These are phyloP conservation scores for Cyberlindnera xylosilytica DNA, from an alignment of 805 yeast species.

Conservation along the genomic window DNA sequence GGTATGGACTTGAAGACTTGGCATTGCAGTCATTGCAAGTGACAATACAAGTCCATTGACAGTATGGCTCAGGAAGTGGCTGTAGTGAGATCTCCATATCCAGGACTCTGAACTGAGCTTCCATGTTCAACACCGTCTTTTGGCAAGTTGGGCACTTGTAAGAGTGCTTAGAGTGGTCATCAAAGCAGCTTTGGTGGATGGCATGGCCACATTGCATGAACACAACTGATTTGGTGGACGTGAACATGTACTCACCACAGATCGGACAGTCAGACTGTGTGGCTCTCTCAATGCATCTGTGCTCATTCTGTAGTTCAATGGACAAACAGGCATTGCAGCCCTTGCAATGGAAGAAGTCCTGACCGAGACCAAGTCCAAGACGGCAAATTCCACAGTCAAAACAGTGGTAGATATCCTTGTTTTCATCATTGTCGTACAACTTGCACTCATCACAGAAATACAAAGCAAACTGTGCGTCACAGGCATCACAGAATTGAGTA, in stretches of 20 bases:
- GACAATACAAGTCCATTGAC: conserved; percentile 69
- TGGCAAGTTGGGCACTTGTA: conserved; percentile 93
- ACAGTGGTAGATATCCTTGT: conserved; percentile 86
- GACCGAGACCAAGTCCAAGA: conserved; percentile 81
- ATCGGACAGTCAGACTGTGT: conserved; percentile 92
- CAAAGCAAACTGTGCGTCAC: conserved; percentile 64
- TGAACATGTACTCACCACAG: conserved; percentile 87
- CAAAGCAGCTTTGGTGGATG: conserved; percentile 81
- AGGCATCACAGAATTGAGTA: conserved; percentile 60
- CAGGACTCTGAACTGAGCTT: conserved; percentile 78
- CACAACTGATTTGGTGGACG: conserved; percentile 76
- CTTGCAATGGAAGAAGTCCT: conserved; percentile 89
- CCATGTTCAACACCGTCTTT: conserved; percentile 81
- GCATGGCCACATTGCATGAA: conserved; percentile 95
- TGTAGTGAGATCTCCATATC: conserved; percentile 79
- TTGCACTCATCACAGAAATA: conserved; percentile 79
- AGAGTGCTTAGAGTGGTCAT: conserved; percentile 74
- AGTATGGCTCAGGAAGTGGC: conserved; percentile 77
- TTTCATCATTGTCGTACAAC: conserved; percentile 77
- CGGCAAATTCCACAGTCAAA: conserved; percentile 92
- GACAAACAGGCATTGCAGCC: conserved; percentile 87
- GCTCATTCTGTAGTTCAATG: conserved; percentile 71
- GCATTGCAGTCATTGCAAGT: conserved; percentile 88
- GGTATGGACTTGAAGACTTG: conserved; percentile 70
- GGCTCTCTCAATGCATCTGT: conserved; percentile 80